A percentile compares a stretch with the other conserved stretches of the same genome.
Conservation (phyloP, 2,329 filamentous ascomycete genomes). For the Alternaria tenuissima region DNA sequence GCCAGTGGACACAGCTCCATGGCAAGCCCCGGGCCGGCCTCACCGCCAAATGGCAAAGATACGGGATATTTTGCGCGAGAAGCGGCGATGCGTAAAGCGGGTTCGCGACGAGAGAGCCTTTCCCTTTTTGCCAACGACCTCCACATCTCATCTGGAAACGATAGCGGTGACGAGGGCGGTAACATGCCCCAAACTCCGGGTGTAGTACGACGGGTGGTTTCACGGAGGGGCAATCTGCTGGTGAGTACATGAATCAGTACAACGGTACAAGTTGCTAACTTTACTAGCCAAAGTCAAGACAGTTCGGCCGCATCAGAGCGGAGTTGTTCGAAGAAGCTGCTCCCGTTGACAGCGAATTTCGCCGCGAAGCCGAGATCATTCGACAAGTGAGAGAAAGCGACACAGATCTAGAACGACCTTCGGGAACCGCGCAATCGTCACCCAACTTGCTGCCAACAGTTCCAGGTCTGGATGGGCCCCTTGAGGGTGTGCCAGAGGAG, state of each 20-base stretch:
- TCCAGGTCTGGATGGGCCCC: constrained; percentile 62
- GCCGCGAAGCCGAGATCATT: constrained; percentile 93
- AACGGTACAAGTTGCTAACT: constrained; percentile 20
- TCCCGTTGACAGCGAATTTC: constrained; percentile 86
- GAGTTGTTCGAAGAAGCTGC: constrained; percentile 87
- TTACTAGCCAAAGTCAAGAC: constrained; percentile 88
- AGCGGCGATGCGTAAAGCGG: constrained; percentile 57
- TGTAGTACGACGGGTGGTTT: constrained; percentile 84
- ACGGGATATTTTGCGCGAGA: constrained; percentile 65
- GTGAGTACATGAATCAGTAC: constrained; percentile 61
- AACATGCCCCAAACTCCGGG: constrained; percentile 65
- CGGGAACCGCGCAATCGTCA: constrained; percentile 70
- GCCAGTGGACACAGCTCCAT: constrained; percentile 75
- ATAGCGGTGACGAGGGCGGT: constrained; percentile 75
- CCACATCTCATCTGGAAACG: constrained; percentile 79
- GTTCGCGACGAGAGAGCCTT: constrained; percentile 82
- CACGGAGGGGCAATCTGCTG: constrained; percentile 85
- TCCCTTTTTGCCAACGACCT: constrained; percentile 90
- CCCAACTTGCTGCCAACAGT: constrained; percentile 69
- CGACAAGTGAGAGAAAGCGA: constrained; percentile 94
- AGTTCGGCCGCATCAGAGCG: constrained; percentile 90
- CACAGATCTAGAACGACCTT: constrained; percentile 63
- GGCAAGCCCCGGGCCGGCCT: constrained; percentile 74
- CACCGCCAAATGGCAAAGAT: constrained; percentile 71
- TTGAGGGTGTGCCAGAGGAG: constrained; percentile 76